Conservation (phyloP, 2,329 filamentous ascomycete genomes). For the Alternaria sp. region DNA sequence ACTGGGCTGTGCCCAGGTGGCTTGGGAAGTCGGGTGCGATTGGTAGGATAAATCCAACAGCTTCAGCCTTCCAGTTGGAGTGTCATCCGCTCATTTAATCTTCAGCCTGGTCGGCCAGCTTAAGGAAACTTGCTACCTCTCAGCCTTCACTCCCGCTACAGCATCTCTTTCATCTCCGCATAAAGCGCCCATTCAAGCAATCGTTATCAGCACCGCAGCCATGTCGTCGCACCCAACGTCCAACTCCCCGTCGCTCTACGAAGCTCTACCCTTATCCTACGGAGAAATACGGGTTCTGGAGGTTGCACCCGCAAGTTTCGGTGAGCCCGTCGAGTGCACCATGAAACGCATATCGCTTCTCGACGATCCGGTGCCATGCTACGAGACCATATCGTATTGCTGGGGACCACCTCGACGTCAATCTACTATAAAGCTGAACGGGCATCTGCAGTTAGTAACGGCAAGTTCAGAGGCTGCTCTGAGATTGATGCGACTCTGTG, state of each 20-base stretch:
- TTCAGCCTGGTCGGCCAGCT: neutral
- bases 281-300: neutral
- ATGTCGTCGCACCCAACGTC: neutral
- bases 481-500: neutral
- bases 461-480: neutral
- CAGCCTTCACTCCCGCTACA: neutral
- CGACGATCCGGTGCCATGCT: rapidly evolving
- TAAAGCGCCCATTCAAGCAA: neutral
- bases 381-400: neutral
- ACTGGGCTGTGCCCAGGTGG: no score
- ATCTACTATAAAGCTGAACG: neutral
- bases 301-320: rapidly evolving
- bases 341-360: neutral
- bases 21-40: neutral
- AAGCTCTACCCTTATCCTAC: neutral
- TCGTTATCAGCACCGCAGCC: neutral
- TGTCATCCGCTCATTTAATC: neutral
- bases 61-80: neutral
- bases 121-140: no score
- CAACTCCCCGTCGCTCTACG: neutral
- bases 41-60: neutral
- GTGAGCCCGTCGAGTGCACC: rapidly evolving
- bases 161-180: rapidly evolving
- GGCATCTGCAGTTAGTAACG: neutral
- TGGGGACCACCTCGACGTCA: rapidly evolving